phyloP scores from a whole-genome alignment of 352 stramenopile genomes.

The Blastocystis sp. region DNA sequence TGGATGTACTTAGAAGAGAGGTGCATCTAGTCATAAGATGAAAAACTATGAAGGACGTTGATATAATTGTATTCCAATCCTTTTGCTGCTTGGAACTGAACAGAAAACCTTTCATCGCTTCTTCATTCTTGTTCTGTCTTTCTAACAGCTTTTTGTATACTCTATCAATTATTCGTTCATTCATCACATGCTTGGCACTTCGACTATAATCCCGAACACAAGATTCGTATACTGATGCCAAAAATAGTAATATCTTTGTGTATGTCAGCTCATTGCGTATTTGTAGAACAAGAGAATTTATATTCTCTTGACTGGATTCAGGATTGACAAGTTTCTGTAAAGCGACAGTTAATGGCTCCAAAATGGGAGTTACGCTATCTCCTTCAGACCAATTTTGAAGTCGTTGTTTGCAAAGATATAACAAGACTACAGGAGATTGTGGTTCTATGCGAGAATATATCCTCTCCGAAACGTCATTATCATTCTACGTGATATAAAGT shows the following conservation, averaged over 20 bases:
- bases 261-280: neutral
- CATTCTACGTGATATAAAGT: too few relatives aligned
- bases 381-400: neutral
- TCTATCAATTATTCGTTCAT: neutral
- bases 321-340: neutral
- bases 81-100: neutral
- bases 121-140: neutral
- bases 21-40: neutral
- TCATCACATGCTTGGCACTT: neutral
- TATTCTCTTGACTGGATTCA: neutral
- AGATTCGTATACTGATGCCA: neutral
- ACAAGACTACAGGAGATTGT: neutral
- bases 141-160: neutral
- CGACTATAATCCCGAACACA: neutral
- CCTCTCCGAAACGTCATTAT: too few relatives aligned
- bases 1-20: neutral
- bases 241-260: neutral
- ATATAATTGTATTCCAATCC: neutral
- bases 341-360: neutral
- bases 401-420: neutral
- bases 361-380: neutral
- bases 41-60: neutral
- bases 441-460: too few relatives aligned
- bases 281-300: neutral
- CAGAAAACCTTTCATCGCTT: neutral